Evolutionary conservation across 2,329 filamentous ascomycete species (phyloP).

Genomic region (Apiospora marii): DNA sequence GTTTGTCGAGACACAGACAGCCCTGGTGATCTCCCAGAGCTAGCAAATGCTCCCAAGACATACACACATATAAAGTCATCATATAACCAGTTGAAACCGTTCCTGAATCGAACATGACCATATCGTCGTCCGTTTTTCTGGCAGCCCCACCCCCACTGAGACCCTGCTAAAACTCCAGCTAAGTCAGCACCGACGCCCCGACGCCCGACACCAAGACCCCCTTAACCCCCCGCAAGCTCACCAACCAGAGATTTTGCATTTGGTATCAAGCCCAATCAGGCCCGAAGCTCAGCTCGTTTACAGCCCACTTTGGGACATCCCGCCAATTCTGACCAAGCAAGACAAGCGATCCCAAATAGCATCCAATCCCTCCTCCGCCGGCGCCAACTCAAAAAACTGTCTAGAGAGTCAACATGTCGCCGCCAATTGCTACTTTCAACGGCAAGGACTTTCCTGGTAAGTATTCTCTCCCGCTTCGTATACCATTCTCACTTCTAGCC

Average conservation of each 20-base stretch:
- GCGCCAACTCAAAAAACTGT: conserved; percentile 8
- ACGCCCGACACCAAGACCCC: background rate
- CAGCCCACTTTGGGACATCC: conserved; percentile 15
- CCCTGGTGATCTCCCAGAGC: background rate
- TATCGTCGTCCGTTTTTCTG: background rate
- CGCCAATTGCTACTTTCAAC: conserved; percentile 20
- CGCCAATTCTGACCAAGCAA: background rate
- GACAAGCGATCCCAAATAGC: conserved; percentile 1
- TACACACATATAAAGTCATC: background rate
- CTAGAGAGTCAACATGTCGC: conserved; percentile 20
- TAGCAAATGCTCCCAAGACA: background rate
- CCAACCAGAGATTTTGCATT: conserved; percentile 13
- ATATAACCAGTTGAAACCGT: conserved; percentile 5
- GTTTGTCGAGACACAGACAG: background rate
- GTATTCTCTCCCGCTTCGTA: background rate
- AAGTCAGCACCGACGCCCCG: conserved; percentile 7
- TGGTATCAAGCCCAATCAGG: conserved; percentile 11
- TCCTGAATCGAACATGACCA: background rate
- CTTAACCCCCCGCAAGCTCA: background rate
- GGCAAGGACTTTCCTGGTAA: conserved; percentile 24
- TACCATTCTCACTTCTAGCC: background rate
- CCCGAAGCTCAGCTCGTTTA: background rate
- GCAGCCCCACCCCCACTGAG: conserved; percentile 2
- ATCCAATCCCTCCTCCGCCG: conserved; percentile 12
- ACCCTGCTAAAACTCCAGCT: conserved; percentile 5